Percentiles rank a stretch among this genome's conserved stretches.
These are phyloP conservation scores for Breynia disticha DNA, from an alignment of 441 rosid species.

Conservation along the genomic window DNA sequence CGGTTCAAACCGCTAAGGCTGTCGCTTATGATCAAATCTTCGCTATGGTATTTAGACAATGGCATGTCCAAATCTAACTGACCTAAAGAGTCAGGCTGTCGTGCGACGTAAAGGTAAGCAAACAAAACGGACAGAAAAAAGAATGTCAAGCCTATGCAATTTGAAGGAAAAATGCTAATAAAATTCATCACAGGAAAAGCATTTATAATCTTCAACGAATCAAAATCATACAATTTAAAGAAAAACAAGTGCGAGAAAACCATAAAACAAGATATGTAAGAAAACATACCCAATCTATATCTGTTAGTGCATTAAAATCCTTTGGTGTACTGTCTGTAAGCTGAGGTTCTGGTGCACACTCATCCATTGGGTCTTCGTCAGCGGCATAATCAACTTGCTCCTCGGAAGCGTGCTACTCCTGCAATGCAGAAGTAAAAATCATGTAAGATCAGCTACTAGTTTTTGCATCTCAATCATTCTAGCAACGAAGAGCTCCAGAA, in stretches of 20 bases:
- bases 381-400: slow-evolving; percentile 24
- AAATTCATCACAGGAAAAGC: too few species aligned
- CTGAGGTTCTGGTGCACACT: slow-evolving; percentile 28
- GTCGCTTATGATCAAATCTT: slow-evolving; percentile 60
- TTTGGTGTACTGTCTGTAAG: slow-evolving; percentile 32
- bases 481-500: slow-evolving; percentile 9
- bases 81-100: slow-evolving; percentile 85
- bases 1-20: slow-evolving; percentile 83
- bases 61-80: slow-evolving; percentile 65
- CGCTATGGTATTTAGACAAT: slow-evolving; percentile 56
- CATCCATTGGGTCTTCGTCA: slow-evolving; percentile 39
- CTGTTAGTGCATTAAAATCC: slow-evolving; percentile 57
- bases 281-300: slow-evolving; percentile 69
- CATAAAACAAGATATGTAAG: neutral
- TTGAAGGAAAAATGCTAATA: too few species aligned
- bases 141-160: neutral
- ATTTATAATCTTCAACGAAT: too few species aligned
- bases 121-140: neutral
- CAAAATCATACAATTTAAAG: neutral
- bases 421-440: slow-evolving; percentile 10
- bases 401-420: slow-evolving; percentile 34
- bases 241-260: neutral
- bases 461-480: slow-evolving; percentile 8
- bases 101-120: neutral
- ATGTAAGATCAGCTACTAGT: slow-evolving; percentile 6